Evolutionary conservation across 192 early-diverging fungal species (phyloP).

Genomic region (Coemansia aciculifera): DNA sequence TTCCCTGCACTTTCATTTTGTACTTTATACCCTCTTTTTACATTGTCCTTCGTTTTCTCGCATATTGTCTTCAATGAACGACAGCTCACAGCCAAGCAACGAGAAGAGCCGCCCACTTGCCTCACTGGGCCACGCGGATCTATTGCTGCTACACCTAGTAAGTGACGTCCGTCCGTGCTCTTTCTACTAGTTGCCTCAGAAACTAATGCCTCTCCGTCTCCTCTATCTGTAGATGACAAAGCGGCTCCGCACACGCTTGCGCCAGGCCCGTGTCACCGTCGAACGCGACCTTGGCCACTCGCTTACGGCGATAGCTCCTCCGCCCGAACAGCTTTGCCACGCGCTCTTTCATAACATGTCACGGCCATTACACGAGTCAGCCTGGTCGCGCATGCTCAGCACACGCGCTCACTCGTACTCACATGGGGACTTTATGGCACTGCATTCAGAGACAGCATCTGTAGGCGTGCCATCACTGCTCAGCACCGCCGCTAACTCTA

Average conservation of each 20-base stretch:
- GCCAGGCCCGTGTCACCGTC: slow-evolving; percentile 26
- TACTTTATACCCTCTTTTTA: neutral
- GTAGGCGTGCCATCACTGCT: neutral
- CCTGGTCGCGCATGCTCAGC: slow-evolving; percentile 11
- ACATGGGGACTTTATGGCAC: slow-evolving; percentile 21
- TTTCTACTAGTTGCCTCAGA: neutral
- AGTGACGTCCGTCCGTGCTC: neutral
- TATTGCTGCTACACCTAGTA: neutral
- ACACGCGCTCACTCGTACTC: slow-evolving; percentile 34
- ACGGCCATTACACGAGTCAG: neutral
- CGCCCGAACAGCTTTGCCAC: neutral
- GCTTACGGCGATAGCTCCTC: slow-evolving; percentile 23
- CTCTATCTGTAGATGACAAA: slow-evolving; percentile 24
- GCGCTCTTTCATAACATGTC: neutral
- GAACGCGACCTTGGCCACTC: slow-evolving; percentile 45
- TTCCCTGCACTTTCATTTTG: neutral
- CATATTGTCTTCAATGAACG: neutral
- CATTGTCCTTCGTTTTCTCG: neutral
- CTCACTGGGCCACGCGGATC: slow-evolving; percentile 7
- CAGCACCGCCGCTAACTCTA: neutral
- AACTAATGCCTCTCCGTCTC: neutral
- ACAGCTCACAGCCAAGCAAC: neutral
- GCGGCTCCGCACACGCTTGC: slow-evolving; percentile 37
- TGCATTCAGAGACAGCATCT: neutral
- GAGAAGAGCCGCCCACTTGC: slow-evolving; percentile 7